Base-by-base conservation (phyloP, 768 basidiomycete genomes). In the Kwoniella shandongensis region DNA sequence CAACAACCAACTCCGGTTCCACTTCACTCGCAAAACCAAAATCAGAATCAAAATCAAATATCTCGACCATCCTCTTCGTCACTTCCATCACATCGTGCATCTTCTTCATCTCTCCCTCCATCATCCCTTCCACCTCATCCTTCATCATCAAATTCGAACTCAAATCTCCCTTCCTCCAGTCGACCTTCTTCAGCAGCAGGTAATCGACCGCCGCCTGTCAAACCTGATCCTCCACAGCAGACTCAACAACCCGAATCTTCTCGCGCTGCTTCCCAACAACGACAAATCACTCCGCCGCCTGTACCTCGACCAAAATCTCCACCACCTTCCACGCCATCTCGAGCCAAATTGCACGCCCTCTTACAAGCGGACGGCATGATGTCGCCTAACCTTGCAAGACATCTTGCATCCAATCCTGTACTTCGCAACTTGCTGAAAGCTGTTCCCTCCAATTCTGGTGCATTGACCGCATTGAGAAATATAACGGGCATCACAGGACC, bases 251-350 rank as follows among this genome's bases (percentile, higher is more conserved):
- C 48, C 30, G 36, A 51, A 26, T 41, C 39, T 3, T 41, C 50
- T 36, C 38, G 20, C 36, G 51, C 51, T 25, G 51, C 45, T 13
- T 39, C 57, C 25, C 51, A 46, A 39, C 36, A 56, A 25, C 30
- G 68, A 6, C 53, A 66, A 49, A 47, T 63, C 18, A 69, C 70
- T 17, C 67, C 70, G 0, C 70, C 70, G 1, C 65, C 65, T 17
- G 7, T 59, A 10, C 55, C 63, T 20, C 52, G 52, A 18, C 53
- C 49, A 0, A 58, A 57, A 39, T 69, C 70, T 0, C 70, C 70
- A n/a, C 70, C 70, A 29, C 70, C 70, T 23, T 67, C 70, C 17
- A 69, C 70, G 17, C 70, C 70, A 4, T 57, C 65, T 20, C 51
- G 68, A 25, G 50, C 56, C n/a, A 54, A 54, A 25, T 60, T 72